These are phyloP conservation scores for Extremus antarcticus DNA, from an alignment of 495 filamentous ascomycete genomes.

Conservation along the genomic window DNA sequence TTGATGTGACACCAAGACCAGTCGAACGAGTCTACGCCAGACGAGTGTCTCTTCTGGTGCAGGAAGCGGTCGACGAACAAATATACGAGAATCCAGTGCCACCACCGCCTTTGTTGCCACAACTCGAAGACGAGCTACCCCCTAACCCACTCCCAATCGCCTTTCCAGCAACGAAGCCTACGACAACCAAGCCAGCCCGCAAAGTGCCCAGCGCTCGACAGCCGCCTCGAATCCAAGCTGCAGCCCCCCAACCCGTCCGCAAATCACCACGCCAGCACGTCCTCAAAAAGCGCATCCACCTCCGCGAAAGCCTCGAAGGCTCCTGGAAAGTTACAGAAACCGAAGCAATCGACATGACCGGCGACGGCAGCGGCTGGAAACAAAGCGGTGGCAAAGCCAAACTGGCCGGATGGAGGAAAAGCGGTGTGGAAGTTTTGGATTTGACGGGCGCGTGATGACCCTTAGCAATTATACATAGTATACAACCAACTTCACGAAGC, in stretches of 20 bases:
- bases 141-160: too few species aligned
- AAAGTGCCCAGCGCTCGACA: not conserved
- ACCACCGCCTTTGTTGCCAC: too few species aligned
- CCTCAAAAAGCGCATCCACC: conserved; percentile 19
- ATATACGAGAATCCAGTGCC: too few species aligned
- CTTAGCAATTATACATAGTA: too few species aligned
- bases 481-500: too few species aligned
- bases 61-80: not conserved
- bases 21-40: not conserved
- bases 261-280: conserved; percentile 18
- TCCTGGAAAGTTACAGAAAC: conserved; percentile 24
- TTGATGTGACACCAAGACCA: not conserved
- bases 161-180: not conserved
- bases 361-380: conserved; percentile 10
- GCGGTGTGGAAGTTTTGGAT: conserved; percentile 20
- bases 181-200: not conserved
- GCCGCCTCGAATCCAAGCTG: not conserved
- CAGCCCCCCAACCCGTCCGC: not conserved
- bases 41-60: not conserved
- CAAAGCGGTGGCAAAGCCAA: conserved; percentile 4
- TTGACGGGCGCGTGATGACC: conserved; percentile 14
- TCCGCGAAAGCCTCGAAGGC: conserved; percentile 27
- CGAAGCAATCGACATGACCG: conserved; percentile 26
- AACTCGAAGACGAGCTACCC: too few species aligned
- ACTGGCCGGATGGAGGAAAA: conserved; percentile 9